These are phyloP conservation scores for Hypoxylon sp. DNA, from an alignment of 2,329 filamentous ascomycete genomes.

Conservation along the genomic window DNA sequence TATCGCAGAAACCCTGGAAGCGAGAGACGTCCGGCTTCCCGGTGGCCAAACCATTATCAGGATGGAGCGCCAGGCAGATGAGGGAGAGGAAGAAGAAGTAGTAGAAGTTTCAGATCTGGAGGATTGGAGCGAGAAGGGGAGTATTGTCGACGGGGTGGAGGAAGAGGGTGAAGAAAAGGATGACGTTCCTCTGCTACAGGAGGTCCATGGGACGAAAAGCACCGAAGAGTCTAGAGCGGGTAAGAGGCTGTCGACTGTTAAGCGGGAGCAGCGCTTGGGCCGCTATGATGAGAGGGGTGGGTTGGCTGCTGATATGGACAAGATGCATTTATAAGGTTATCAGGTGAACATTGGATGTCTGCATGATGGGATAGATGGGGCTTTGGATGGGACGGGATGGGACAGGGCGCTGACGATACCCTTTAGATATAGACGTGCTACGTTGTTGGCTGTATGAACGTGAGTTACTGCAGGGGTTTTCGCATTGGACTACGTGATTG, in stretches of 20 bases:
- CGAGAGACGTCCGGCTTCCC: constrained; percentile 78
- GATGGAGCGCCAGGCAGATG: constrained; percentile 27
- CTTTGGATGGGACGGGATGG: constrained; percentile 5
- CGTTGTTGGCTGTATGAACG: not conserved
- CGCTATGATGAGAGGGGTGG: constrained; percentile 23
- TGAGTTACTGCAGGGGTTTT: not conserved
- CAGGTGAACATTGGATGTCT: not conserved
- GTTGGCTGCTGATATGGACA: constrained; percentile 50
- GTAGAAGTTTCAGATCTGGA: constrained; percentile 49
- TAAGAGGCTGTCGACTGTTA: constrained; percentile 27
- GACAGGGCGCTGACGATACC: constrained; percentile 15
- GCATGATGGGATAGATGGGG: not conserved
- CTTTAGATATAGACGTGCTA: not conserved
- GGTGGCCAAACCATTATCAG: constrained; percentile 65
- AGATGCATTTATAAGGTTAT: constrained; percentile 45
- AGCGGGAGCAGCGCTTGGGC: constrained; percentile 30
- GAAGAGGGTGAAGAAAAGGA: constrained; percentile 46
- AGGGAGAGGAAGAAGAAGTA: constrained; percentile 40
- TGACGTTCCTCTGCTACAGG: constrained; percentile 13
- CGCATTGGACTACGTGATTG: not conserved
- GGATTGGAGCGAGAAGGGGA: constrained; percentile 27
- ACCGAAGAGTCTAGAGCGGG: constrained; percentile 10
- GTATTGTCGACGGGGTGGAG: constrained; percentile 19
- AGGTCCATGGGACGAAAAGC: constrained; percentile 11
- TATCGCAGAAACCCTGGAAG: constrained; percentile 83